These are phyloP conservation scores for Suillus hirtellus DNA, from an alignment of 768 basidiomycete species.

Conservation along the genomic window DNA sequence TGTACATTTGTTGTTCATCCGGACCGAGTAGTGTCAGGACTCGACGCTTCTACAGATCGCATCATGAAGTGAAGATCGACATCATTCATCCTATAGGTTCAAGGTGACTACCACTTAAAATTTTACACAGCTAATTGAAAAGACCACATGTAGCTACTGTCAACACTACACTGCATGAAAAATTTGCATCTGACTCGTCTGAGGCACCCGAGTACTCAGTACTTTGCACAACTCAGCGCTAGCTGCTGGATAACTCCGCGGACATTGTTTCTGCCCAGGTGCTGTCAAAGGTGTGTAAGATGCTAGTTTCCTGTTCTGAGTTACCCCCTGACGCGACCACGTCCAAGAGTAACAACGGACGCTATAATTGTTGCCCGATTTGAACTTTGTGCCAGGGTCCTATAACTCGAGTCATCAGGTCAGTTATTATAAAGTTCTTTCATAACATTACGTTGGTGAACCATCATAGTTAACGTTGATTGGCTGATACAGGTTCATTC, in stretches of 20 bases:
- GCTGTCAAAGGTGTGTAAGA: not conserved
- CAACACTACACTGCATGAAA: not conserved
- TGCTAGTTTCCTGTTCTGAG: not conserved
- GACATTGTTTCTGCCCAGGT: not conserved
- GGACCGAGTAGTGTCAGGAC: not conserved
- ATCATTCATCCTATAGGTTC: not conserved
- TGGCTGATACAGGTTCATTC: constrained; percentile 7
- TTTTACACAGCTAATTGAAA: not conserved
- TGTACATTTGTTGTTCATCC: constrained; percentile 24
- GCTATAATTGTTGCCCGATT: not conserved
- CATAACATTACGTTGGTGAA: not conserved
- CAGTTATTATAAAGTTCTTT: not conserved
- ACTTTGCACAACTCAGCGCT: not conserved
- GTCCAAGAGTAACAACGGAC: not conserved
- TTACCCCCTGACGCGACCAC: not conserved
- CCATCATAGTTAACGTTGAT: not conserved
- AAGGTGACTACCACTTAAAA: not conserved
- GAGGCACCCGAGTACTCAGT: not conserved
- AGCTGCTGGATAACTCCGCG: constrained; percentile 1
- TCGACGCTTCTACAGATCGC: not conserved
- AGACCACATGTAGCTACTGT: not conserved
- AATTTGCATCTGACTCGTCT: not conserved
- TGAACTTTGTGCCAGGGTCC: not conserved
- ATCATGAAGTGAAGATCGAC: constrained; percentile 5
- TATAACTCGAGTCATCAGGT: not conserved